Evolutionary conservation across 2,329 filamentous ascomycete genomes (phyloP).

Genomic region (Colletotrichum sp.): DNA sequence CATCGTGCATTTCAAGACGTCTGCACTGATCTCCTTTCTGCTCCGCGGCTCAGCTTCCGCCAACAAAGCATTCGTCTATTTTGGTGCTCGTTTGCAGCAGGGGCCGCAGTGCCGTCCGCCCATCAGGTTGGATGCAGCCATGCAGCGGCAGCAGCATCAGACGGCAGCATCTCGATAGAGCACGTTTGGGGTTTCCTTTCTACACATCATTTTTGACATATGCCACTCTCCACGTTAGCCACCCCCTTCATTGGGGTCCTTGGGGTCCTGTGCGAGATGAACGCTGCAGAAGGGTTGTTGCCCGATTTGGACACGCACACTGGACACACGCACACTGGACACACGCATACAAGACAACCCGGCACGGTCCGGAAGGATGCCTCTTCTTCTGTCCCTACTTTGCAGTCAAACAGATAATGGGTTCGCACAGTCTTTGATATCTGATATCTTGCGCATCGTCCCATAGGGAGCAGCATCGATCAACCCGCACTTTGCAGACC

Average conservation of each 20-base stretch:
- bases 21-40: not conserved
- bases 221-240: not conserved
- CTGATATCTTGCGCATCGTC: not conserved
- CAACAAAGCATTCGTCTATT: not conserved
- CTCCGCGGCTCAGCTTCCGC: not conserved
- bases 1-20: not conserved
- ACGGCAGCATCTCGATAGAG: not conserved
- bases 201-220: not conserved
- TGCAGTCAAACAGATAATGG: not conserved
- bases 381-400: not conserved
- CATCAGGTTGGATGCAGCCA: not conserved
- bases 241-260: not conserved
- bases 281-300: not conserved
- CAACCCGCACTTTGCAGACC: not conserved
- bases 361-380: not conserved
- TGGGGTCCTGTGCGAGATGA: not conserved
- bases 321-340: not conserved
- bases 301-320: not conserved
- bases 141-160: not conserved
- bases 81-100: conserved; percentile 2
- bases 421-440: not conserved
- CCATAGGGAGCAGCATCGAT: not conserved
- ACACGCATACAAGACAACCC: not conserved
- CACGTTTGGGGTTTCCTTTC: not conserved
- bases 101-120: not conserved